Evolutionary conservation across 2,329 filamentous ascomycete genomes (phyloP).

Genomic region (Cladosporium austrohemisphaericum): DNA sequence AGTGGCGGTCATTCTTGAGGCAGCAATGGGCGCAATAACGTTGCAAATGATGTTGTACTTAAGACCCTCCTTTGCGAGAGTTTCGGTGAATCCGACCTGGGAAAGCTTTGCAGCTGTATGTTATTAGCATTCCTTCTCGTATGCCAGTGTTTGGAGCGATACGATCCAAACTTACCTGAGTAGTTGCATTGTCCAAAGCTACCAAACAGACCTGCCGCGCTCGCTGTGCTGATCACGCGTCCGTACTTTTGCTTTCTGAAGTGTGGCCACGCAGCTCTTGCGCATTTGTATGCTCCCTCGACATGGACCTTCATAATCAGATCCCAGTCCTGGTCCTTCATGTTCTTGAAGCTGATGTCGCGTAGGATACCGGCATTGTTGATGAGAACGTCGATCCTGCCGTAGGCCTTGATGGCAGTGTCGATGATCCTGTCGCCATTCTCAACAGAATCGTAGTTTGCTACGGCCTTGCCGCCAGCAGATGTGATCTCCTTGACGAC

Average conservation of each 20-base stretch:
- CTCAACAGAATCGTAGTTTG: constrained; percentile 95
- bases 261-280: constrained; percentile 90
- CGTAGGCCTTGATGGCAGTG: constrained; percentile 73
- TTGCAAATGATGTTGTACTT: constrained; percentile 98
- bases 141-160: no score
- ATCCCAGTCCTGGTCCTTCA: constrained; percentile 96
- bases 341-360: constrained; percentile 97
- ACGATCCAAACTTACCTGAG: constrained; percentile 55
- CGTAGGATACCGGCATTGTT: constrained; percentile 97
- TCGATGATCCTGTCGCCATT: constrained; percentile 92
- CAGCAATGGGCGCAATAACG: constrained; percentile 91
- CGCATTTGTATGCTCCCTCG: constrained; percentile 90
- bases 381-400: constrained; percentile 89
- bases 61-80: constrained; percentile 90
- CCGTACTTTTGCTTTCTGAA: constrained; percentile 99
- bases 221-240: constrained; percentile 92
- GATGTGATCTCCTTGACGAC: constrained; percentile 80
- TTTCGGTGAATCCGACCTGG: constrained; percentile 96
- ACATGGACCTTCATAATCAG: constrained; percentile 90
- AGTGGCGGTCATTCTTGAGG: constrained; percentile 91
- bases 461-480: constrained; percentile 89
- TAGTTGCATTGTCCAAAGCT: constrained; percentile 97
- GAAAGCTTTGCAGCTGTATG: constrained; percentile 78
- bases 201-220: constrained; percentile 92
- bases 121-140: constrained; percentile 16